A percentile compares a stretch with the other conserved stretches of the same genome.
phyloP scores from a whole-genome alignment of 345 rosid species.

The Boechera stricta region DNA sequence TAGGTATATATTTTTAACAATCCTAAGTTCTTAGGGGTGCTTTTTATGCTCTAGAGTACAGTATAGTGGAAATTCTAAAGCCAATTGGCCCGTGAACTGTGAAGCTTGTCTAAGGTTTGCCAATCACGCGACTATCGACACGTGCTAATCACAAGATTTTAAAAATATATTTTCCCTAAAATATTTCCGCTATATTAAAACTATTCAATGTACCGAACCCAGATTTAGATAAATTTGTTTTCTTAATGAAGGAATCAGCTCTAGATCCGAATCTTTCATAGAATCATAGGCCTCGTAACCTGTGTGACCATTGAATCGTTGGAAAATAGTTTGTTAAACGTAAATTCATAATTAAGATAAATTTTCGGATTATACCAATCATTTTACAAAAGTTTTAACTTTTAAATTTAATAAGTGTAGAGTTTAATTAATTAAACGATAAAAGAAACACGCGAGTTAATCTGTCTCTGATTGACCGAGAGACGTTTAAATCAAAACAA shows the following conservation, averaged over 20 bases:
- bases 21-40: constrained; percentile 36
- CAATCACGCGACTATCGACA: constrained; percentile 21
- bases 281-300: constrained; percentile 2
- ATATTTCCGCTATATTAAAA: background rate
- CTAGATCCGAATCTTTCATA: constrained; percentile 19
- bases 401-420: background rate
- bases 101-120: constrained; percentile 30
- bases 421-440: too few species aligned
- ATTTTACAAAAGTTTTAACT: background rate
- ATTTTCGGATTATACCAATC: background rate
- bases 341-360: background rate
- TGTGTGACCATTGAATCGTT: constrained; percentile 4
- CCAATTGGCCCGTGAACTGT: constrained; percentile 37
- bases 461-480: background rate
- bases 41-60: constrained; percentile 29
- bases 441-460: too few species aligned
- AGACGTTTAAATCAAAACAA: too few species aligned
- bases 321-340: background rate
- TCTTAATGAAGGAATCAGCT: background rate
- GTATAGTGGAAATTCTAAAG: constrained; percentile 4
- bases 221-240: background rate
- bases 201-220: background rate
- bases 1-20: constrained; percentile 22
- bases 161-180: background rate
- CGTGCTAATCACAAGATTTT: constrained; percentile 35